Conservation (phyloP, 169 alveolate species). For the Plasmodium relictum region DNA sequence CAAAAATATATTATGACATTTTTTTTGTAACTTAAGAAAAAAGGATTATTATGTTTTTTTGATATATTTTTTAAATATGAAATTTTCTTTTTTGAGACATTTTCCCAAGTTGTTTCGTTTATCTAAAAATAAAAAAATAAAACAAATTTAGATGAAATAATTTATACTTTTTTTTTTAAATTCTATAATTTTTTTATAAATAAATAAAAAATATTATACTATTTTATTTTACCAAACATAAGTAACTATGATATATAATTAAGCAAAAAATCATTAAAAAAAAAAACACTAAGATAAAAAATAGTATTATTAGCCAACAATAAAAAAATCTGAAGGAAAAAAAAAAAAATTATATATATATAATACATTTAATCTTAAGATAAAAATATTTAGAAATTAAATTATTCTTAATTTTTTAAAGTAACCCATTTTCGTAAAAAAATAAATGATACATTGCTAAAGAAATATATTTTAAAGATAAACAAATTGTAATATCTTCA, state of each 20-base stretch:
- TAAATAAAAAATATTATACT: neutral
- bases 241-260: neutral
- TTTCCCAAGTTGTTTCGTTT: conserved; percentile 68
- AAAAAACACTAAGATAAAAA: neutral
- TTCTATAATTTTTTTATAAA: too few relatives aligned
- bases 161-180: neutral
- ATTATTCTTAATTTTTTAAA: neutral
- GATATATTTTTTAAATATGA: neutral
- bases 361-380: neutral
- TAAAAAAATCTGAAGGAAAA: neutral
- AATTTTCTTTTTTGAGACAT: conserved; percentile 2
- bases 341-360: neutral
- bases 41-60: neutral
- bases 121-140: conserved; percentile 4
- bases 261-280: conserved; percentile 2
- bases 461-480: conserved; percentile 1
- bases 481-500: conserved; percentile 27
- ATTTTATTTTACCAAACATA: neutral
- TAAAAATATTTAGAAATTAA: neutral
- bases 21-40: conserved; percentile 35
- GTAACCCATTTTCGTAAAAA: conserved; percentile 22
- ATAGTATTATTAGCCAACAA: neutral
- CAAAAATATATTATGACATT: conserved; percentile 35
- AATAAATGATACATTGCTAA: neutral
- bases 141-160: neutral